Evolutionary conservation across 345 rosid species (phyloP).

Genomic region (Adansonia digitata): DNA sequence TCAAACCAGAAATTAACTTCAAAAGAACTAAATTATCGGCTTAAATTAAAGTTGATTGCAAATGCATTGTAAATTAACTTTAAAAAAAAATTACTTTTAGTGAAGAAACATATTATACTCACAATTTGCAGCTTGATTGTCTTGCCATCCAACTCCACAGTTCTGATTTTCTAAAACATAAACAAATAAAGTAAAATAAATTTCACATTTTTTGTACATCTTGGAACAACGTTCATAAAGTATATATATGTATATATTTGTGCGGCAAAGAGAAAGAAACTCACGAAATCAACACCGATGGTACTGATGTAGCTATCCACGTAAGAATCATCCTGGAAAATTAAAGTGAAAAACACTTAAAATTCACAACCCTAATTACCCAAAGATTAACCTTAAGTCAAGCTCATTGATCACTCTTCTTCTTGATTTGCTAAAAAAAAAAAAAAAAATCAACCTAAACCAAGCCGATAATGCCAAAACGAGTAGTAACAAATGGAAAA

Average conservation of each 20-base stretch:
- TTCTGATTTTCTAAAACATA: constrained; percentile 60
- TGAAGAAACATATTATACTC: constrained; percentile 18
- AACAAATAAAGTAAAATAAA: background rate
- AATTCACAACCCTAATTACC: constrained; percentile 4
- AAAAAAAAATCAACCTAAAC: background rate
- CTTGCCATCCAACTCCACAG: constrained; percentile 76
- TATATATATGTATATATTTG: background rate
- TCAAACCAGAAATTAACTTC: background rate
- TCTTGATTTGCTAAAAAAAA: background rate
- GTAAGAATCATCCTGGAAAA: constrained; percentile 75
- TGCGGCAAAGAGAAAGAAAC: constrained; percentile 15
- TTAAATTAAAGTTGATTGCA: background rate
- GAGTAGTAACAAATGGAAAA: background rate
- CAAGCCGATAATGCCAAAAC: background rate
- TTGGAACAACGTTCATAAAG: constrained; percentile 6
- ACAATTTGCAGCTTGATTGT: constrained; percentile 76
- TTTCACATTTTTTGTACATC: background rate
- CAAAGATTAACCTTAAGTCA: background rate
- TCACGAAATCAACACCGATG: constrained; percentile 84
- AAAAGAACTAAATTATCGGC: background rate
- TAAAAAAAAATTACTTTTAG: background rate
- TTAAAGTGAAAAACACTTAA: background rate
- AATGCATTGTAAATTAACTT: background rate
- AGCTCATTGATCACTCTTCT: background rate
- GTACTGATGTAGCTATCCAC: constrained; percentile 83